Evolutionary conservation across 345 rosid genomes (phyloP).

Genomic region (Murraya koenigii): DNA sequence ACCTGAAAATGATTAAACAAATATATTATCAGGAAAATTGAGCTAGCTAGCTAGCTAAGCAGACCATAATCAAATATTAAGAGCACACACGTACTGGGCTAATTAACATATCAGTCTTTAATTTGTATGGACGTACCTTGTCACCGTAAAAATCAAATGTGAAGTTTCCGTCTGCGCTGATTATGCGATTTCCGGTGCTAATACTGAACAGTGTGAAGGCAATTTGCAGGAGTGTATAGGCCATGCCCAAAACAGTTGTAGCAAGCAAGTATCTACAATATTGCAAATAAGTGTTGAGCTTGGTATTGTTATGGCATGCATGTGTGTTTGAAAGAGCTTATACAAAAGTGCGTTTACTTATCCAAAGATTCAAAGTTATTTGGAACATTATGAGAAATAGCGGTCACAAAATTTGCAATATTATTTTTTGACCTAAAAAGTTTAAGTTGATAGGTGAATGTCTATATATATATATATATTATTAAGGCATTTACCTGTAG

Average conservation of each 20-base stretch:
- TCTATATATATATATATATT: too few species aligned
- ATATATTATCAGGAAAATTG: not conserved
- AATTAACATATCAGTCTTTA: too few species aligned
- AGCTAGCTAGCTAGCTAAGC: too few species aligned
- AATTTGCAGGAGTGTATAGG: conserved; percentile 29
- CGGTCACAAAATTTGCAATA: too few species aligned
- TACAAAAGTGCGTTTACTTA: not conserved
- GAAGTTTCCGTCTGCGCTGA: conserved; percentile 2
- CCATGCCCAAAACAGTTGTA: conserved; percentile 27
- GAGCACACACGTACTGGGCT: too few species aligned
- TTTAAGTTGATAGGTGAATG: not conserved
- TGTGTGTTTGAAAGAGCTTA: not conserved
- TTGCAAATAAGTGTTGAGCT: not conserved
- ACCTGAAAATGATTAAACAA: conserved; percentile 24
- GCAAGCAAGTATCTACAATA: conserved; percentile 32
- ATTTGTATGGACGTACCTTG: conserved; percentile 14
- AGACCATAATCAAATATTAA: too few species aligned
- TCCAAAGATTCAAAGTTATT: too few species aligned
- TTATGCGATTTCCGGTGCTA: conserved; percentile 13
- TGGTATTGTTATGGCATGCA: not conserved
- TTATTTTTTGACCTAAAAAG: not conserved
- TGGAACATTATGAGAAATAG: too few species aligned
- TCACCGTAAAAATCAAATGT: conserved; percentile 33
- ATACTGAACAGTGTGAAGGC: conserved; percentile 11
- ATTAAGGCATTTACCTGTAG: conserved; percentile 18